Percentiles rank a stretch among this genome's conserved stretches.
Conservation (phyloP, 2,329 filamentous ascomycete genomes). For the Fusarium sp. region DNA sequence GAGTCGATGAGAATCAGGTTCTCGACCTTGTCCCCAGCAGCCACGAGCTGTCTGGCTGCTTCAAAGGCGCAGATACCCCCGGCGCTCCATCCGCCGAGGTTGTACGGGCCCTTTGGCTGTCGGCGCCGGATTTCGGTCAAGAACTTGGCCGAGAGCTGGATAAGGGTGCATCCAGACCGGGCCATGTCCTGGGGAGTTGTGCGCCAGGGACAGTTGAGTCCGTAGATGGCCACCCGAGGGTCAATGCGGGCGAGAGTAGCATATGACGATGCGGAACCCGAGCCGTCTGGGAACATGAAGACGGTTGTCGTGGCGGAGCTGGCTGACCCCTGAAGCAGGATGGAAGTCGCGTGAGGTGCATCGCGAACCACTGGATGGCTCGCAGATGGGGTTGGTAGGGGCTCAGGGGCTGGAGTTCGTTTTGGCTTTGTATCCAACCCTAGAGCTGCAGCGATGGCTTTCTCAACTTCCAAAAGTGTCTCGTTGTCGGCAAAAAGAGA, state of each 20-base stretch:
- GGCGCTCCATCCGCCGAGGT: conserved; percentile 80
- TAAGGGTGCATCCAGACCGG: conserved; percentile 42
- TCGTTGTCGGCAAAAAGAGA: conserved; percentile 34
- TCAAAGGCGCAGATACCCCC: conserved; percentile 80
- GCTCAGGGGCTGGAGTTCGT: background rate
- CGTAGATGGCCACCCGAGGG: conserved; percentile 63
- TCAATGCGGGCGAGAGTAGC: conserved; percentile 53
- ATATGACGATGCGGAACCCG: conserved; percentile 47
- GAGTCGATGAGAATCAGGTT: conserved; percentile 75
- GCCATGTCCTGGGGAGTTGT: conserved; percentile 69
- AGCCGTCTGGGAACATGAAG: conserved; percentile 48
- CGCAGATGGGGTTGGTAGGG: no score
- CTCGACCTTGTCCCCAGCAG: conserved; percentile 68
- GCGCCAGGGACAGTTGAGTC: conserved; percentile 72
- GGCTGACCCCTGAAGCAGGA: conserved; percentile 38
- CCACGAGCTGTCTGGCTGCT: conserved; percentile 70
- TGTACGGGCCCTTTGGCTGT: conserved; percentile 76
- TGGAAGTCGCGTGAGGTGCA: conserved; percentile 37
- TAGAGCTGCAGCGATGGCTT: conserved; percentile 22
- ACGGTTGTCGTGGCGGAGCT: conserved; percentile 22
- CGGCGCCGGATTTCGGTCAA: conserved; percentile 75
- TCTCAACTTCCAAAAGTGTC: conserved; percentile 32
- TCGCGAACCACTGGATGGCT: conserved; percentile 15
- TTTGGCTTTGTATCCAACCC: background rate
- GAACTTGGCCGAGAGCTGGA: conserved; percentile 53